phyloP scores from a whole-genome alignment of 345 rosid species.

The Brassica incana region DNA sequence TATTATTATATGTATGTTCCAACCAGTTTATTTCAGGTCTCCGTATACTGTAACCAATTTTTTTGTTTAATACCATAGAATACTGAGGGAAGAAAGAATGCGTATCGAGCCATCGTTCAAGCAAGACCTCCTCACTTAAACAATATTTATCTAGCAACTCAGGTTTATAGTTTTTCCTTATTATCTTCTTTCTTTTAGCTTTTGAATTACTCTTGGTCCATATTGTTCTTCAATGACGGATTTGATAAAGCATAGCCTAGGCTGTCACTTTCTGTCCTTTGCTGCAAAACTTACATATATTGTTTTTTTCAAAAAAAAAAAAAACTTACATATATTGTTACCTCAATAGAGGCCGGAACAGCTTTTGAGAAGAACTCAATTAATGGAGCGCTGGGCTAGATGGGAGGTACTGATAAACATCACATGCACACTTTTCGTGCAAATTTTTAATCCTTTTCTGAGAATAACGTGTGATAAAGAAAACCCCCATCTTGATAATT shows the following conservation, averaged over 20 bases:
- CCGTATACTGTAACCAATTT: slow-evolving; percentile 17
- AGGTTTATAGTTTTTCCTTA: slow-evolving; percentile 56
- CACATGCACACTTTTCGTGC: slow-evolving; percentile 24
- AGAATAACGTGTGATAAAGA: slow-evolving; percentile 24
- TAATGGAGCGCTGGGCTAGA: slow-evolving; percentile 99
- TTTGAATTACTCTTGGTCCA: slow-evolving; percentile 23
- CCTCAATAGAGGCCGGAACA: slow-evolving; percentile 85
- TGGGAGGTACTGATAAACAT: slow-evolving; percentile 77
- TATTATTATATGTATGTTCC: slow-evolving; percentile 4
- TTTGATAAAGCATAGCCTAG: slow-evolving; percentile 21
- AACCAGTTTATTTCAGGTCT: slow-evolving; percentile 8
- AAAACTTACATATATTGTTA: slow-evolving; percentile 14
- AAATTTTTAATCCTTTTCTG: slow-evolving; percentile 14
- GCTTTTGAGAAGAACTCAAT: slow-evolving; percentile 88
- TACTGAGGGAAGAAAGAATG: slow-evolving; percentile 84
- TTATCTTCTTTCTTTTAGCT: slow-evolving; percentile 12
- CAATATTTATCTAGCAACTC: slow-evolving; percentile 91
- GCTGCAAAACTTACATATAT: slow-evolving; percentile 22
- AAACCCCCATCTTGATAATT: slow-evolving; percentile 8
- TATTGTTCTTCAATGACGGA: slow-evolving; percentile 6
- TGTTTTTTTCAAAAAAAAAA: no score
- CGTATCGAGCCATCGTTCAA: slow-evolving; percentile 93
- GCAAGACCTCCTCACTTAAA: slow-evolving; percentile 83
- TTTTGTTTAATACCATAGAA: slow-evolving; percentile 47
- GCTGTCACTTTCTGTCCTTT: slow-evolving; percentile 20